Evolutionary conservation across 805 yeast species (phyloP).

Genomic region (Teunomyces funiuensis): DNA sequence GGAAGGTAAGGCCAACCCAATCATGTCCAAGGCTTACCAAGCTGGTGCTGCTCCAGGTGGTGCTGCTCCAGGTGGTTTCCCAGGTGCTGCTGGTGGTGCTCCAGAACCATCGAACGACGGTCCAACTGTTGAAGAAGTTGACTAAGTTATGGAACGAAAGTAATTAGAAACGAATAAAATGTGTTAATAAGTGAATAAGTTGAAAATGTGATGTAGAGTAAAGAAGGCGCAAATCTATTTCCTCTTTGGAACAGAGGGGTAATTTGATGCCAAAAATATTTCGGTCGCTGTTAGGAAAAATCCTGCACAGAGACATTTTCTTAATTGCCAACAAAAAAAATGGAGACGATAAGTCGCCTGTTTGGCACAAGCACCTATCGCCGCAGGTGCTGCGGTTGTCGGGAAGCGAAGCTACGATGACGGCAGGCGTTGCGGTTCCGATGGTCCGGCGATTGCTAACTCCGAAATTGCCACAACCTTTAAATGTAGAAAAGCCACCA

Average conservation of each 20-base stretch:
- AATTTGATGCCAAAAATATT: not conserved
- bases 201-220: no score
- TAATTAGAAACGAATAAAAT: constrained; percentile 2
- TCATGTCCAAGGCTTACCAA: constrained; percentile 95
- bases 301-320: not conserved
- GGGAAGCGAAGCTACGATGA: no score
- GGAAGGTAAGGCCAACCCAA: constrained; percentile 93
- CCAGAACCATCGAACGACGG: constrained; percentile 42
- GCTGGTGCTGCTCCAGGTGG: constrained; percentile 83
- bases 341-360: not conserved
- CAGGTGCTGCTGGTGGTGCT: constrained; percentile 43
- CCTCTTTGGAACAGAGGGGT: not conserved
- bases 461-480: no score
- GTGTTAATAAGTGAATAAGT: not conserved
- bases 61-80: constrained; percentile 62
- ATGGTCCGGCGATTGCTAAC: no score
- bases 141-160: constrained; percentile 26
- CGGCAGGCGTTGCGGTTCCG: not conserved
- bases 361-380: not conserved
- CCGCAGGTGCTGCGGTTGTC: not conserved
- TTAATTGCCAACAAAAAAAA: not conserved
- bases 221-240: not conserved
- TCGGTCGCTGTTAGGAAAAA: not conserved
- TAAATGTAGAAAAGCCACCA: no score
- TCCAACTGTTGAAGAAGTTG: constrained; percentile 57